phyloP scores from a whole-genome alignment of 129 eudicot species.

The Centella asiatica region DNA sequence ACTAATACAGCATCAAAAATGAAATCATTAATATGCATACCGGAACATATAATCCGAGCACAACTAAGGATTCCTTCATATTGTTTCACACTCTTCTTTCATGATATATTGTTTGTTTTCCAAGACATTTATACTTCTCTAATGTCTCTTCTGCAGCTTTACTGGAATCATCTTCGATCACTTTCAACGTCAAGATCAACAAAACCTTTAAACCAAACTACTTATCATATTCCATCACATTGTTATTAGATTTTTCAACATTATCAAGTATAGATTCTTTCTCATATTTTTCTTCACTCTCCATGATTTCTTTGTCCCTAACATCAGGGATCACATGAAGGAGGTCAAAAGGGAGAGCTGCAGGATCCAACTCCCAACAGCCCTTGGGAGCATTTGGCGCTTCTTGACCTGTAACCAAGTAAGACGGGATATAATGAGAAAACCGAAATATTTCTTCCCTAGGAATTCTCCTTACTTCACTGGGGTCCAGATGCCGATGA shows the following conservation, averaged over 20 bases:
- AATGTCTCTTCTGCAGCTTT: background rate
- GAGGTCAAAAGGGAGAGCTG: constrained; percentile 58
- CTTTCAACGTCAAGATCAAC: too few relatives aligned
- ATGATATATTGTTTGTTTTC: too few relatives aligned
- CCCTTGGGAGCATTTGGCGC: constrained; percentile 45
- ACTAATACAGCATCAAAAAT: background rate
- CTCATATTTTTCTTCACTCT: constrained; percentile 5
- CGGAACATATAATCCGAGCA: background rate
- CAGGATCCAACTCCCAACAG: constrained; percentile 75
- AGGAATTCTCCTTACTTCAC: constrained; percentile 47
- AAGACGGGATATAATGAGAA: constrained; percentile 72
- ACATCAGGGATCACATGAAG: constrained; percentile 41
- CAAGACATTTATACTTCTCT: too few relatives aligned
- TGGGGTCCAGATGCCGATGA: constrained; percentile 49
- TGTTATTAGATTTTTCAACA: background rate
- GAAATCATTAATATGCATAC: background rate
- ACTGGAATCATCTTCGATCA: constrained; percentile 1
- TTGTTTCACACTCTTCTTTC: background rate
- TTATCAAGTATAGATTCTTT: constrained; percentile 1
- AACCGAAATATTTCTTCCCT: constrained; percentile 61
- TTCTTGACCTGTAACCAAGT: constrained; percentile 49
- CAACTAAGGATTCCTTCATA: background rate
- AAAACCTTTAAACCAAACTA: too few relatives aligned
- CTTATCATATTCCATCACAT: constrained; percentile 6
- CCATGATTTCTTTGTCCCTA: constrained; percentile 30